Evolutionary conservation across 768 basidiomycete genomes (phyloP).

Genomic region (Lyophyllum decastes): DNA sequence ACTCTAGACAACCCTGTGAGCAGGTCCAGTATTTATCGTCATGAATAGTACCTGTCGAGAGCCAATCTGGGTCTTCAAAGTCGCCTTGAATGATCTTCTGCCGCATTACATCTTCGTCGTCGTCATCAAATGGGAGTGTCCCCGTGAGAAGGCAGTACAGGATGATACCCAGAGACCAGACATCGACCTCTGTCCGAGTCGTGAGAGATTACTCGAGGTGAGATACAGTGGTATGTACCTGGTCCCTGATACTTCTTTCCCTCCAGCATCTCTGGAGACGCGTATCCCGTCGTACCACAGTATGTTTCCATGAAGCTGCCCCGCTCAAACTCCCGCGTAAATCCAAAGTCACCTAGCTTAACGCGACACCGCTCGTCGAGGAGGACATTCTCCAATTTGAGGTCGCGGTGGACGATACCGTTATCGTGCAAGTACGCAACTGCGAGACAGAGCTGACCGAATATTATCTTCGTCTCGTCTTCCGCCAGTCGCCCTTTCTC

Average conservation of each 20-base stretch:
- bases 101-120: conserved; percentile 83
- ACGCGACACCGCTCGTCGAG: conserved; percentile 89
- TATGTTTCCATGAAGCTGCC: conserved; percentile 85
- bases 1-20: conserved; percentile 49
- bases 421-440: conserved; percentile 91
- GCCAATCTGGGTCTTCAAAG: conserved; percentile 92
- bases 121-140: conserved; percentile 88
- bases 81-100: conserved; percentile 80
- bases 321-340: conserved; percentile 87
- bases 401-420: conserved; percentile 94
- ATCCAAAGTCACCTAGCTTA: conserved; percentile 94
- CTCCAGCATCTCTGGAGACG: conserved; percentile 89
- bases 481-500: conserved; percentile 90
- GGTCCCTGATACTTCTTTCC: conserved; percentile 89
- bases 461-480: conserved; percentile 82
- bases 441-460: conserved; percentile 94
- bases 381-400: conserved; percentile 95
- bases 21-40: not conserved
- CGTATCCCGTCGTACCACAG: conserved; percentile 94
- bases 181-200: conserved; percentile 76
- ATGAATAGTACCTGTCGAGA: conserved; percentile 70
- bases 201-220: conserved; percentile 11
- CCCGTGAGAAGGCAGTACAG: conserved; percentile 89
- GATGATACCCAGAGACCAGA: conserved; percentile 95
- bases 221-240: conserved; percentile 47